Conservation (phyloP, 306 rosid species). For the Chamaecrista fasciculata region DNA sequence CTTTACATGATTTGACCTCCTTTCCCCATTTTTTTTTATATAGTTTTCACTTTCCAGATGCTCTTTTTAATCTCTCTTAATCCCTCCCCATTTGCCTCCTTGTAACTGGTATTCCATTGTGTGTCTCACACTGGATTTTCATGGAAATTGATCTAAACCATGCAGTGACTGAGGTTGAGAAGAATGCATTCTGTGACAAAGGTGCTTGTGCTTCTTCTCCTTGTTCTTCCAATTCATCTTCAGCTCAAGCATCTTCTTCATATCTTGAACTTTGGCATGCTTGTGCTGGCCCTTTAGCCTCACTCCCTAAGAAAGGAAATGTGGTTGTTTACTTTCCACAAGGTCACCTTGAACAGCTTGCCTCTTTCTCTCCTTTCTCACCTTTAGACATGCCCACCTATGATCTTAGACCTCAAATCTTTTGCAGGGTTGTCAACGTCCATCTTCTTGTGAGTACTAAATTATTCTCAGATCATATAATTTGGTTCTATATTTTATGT, state of each 20-base stretch:
- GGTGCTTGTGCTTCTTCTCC: slow-evolving; percentile 57
- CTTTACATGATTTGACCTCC: slow-evolving; percentile 68
- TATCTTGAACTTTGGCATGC: slow-evolving; percentile 96
- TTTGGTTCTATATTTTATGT: slow-evolving; percentile 21
- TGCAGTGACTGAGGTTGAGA: slow-evolving; percentile 70
- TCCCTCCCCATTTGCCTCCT: slow-evolving; percentile 27
- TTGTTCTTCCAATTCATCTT: slow-evolving; percentile 63
- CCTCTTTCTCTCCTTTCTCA: slow-evolving; percentile 69
- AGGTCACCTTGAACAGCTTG: slow-evolving; percentile 82
- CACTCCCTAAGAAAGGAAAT: slow-evolving; percentile 90
- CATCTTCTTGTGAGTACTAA: slow-evolving; percentile 76
- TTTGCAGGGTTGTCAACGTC: slow-evolving; percentile 80
- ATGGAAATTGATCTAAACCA: slow-evolving; percentile 99
- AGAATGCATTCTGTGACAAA: slow-evolving; percentile 56
- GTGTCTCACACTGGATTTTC: slow-evolving; percentile 48
- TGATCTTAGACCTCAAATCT: slow-evolving; percentile 84
- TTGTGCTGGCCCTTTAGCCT: slow-evolving; percentile 94
- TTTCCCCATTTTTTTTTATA: slow-evolving; percentile 42
- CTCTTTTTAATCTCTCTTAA: slow-evolving; percentile 49
- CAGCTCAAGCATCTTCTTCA: slow-evolving; percentile 61
- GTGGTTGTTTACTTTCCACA: slow-evolving; percentile 91
- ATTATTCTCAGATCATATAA: slow-evolving; percentile 17
- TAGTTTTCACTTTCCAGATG: slow-evolving; percentile 43
- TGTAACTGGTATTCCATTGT: slow-evolving; percentile 28
- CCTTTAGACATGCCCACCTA: slow-evolving; percentile 63